Evolutionary conservation across 148 eudicot species (phyloP), one percentile per base, ranked within the genome.

Genomic region (Rhododendron williamsianum): DNA sequence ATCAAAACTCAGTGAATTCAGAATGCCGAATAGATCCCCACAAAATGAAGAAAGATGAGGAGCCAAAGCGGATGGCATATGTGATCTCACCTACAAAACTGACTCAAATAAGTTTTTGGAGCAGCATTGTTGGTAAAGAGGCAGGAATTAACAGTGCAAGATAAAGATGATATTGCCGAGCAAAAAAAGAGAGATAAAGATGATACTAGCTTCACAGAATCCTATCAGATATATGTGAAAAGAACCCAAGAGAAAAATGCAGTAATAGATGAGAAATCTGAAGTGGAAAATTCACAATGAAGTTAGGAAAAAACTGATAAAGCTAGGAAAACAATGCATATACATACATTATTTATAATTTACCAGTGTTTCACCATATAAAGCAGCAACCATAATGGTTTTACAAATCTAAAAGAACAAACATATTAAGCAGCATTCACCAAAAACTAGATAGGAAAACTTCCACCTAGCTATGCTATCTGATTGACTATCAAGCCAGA

Each of bases 51-150:
- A 88, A 54, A 93, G 87, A 52, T 87, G 88, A 67, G 94, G 90
- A 67, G 82, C 92, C 87, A 94, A 69, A 65, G 95, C 88, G 46
- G 93, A 88, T 79, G 98, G 98, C 98, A 94, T 94, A 89, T 94
- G 92, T 63, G 98, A 94, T 84, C 93, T 91, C 81, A 93, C 93
- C 95, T 94, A 86, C 80, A 91, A 85, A 91, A 90, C 60, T 49
- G 58, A 69, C 52, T 65, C 67, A 56, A 67, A 16, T 86, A 46
- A 86, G 77, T 38, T 81, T 67, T 43, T 36, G 85, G 25, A 85
- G 41, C 13, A 83, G 76, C 43, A 78, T 25, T 1, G 35, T 33
- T 35, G 15, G 41, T 25, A 69, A 85, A 58, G 27, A 35, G 80
- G 73, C 33, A 84, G 35, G 48, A 78, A 36, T 71, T 27, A 67